phyloP scores from a whole-genome alignment of 345 rosid species.

The Acer saccharum region DNA sequence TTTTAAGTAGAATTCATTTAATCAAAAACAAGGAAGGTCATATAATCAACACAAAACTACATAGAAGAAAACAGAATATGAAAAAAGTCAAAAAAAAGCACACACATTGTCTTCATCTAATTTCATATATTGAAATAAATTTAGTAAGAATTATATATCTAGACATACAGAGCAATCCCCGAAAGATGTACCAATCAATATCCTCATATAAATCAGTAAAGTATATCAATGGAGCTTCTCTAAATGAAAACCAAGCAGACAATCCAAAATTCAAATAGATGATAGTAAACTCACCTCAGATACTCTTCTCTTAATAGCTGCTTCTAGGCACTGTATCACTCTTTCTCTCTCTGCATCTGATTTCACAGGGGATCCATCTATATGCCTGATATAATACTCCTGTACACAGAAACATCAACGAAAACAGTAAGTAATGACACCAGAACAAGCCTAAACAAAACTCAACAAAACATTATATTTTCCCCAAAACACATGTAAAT shows the following conservation, averaged over 20 bases:
- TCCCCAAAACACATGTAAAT: not conserved
- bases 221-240: not conserved
- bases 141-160: not conserved
- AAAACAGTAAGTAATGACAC: not conserved
- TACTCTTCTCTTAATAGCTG: constrained; percentile 91
- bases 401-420: constrained; percentile 22
- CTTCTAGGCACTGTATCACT: constrained; percentile 87
- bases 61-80: constrained; percentile 9
- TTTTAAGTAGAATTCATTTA: not conserved
- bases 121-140: not conserved
- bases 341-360: constrained; percentile 82
- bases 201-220: constrained; percentile 1
- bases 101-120: not conserved
- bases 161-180: not conserved
- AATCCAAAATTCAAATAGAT: not conserved
- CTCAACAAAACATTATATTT: not conserved
- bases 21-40: constrained; percentile 9
- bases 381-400: constrained; percentile 88
- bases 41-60: constrained; percentile 10
- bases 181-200: not conserved
- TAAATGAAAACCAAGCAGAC: not conserved
- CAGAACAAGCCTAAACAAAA: not conserved
- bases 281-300: constrained; percentile 60
- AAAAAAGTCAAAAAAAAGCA: not conserved
- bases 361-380: constrained; percentile 89